These are phyloP conservation scores for Periglandula ipomoeae DNA, from an alignment of 2,329 filamentous ascomycete species.

Conservation along the genomic window DNA sequence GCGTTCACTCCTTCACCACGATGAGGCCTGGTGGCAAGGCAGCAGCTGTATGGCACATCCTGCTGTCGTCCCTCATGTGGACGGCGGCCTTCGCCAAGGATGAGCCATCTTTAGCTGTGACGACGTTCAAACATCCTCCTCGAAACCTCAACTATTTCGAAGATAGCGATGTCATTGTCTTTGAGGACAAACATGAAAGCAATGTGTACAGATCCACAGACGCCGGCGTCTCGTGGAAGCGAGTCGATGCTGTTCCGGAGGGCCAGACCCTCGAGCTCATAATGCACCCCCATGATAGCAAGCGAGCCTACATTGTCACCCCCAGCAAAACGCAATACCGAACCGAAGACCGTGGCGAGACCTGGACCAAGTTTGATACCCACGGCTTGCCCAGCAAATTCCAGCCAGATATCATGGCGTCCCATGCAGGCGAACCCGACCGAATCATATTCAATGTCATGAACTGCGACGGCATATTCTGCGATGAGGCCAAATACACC, in stretches of 20 bases:
- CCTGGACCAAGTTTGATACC: constrained; percentile 67
- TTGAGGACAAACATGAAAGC: constrained; percentile 55
- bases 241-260: constrained; percentile 54
- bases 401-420: constrained; percentile 48
- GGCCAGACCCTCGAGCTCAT: constrained; percentile 54
- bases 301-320: constrained; percentile 74
- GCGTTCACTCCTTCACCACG: constrained; percentile 28
- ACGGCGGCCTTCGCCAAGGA: constrained; percentile 44
- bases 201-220: constrained; percentile 71
- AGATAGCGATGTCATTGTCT: constrained; percentile 72
- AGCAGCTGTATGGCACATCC: constrained; percentile 36
- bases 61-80: constrained; percentile 40
- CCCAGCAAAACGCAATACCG: constrained; percentile 64
- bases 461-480: constrained; percentile 56
- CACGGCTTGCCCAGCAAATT: constrained; percentile 47
- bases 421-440: constrained; percentile 75
- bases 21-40: constrained; percentile 46
- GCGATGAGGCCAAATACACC: constrained; percentile 65
- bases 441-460: constrained; percentile 79
- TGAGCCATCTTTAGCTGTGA: constrained; percentile 56
- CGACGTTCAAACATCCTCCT: constrained; percentile 57
- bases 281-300: constrained; percentile 70
- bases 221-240: constrained; percentile 70
- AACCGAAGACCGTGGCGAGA: constrained; percentile 73
- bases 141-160: constrained; percentile 79